Evolutionary conservation across 768 basidiomycete genomes (phyloP), one percentile per base, ranked within the genome.

Genomic region (Thelephora ganbajun): DNA sequence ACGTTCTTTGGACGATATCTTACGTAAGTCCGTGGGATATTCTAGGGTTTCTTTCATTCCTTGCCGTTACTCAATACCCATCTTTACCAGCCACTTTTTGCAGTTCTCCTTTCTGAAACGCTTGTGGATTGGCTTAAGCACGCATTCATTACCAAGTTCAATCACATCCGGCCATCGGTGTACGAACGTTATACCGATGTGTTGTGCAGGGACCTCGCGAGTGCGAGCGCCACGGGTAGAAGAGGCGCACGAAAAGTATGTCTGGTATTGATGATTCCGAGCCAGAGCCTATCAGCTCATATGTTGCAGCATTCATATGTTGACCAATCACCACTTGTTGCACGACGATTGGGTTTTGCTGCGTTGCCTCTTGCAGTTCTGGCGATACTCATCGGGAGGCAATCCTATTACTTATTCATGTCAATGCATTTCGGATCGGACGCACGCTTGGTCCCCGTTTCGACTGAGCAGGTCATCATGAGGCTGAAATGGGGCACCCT

Each of bases 61-160:
- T 18, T 47, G 46, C n/a, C 35, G 47, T 20, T 16, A 35, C 48
- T 44, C 37, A 33, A 12, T 42, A 26, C 46, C 37, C 46, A 19
- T 36, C 20, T 44, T 48, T 23, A 33, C 14, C 56, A 96, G 92
- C 96, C 96, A 18, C 91, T 94, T 1, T 54, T 97, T 44, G 85
- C 87, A 2, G 96, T 99, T 2, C 71, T 98, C 62, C 58, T 80
- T 3, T 94, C 91, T 2, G 96, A 99, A 62, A 85, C 89, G 74
- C 62, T 86, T 11, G 96, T 99, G 11, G 96, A 99, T 61, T 99
- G 94, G 94, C 71, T 98, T 45, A 99, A 99, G 62, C 96, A 99
- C 58, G 94, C 93, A 9, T 99, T 98, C 66, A 98, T 99, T 57
- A 94, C 93, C 45, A 99, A 99, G 63, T 98, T 98, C 69, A 99